Conservation (phyloP, 2,329 filamentous ascomycete genomes). For the Cyphellophora europaea region DNA sequence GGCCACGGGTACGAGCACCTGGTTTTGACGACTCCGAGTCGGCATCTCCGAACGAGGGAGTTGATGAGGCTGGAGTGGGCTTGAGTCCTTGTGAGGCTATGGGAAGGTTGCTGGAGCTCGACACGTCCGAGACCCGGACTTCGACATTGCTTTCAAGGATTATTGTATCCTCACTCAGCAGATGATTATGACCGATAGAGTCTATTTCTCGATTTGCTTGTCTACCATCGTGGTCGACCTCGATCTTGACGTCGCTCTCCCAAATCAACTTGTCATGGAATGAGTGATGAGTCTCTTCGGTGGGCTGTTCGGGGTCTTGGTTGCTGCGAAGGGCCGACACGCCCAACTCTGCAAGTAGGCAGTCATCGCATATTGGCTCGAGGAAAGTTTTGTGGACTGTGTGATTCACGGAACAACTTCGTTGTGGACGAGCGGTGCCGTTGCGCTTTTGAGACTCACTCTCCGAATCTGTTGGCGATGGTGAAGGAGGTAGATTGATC, state of each 20-base stretch:
- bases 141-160: conserved; percentile 15
- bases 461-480: no score
- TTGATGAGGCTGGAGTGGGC: background rate
- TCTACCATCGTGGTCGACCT: conserved; percentile 6
- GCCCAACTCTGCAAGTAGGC: conserved; percentile 10
- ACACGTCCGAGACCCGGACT: conserved; percentile 3
- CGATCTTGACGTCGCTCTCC: conserved; percentile 17
- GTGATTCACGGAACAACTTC: conserved; percentile 10
- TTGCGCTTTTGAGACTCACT: no score
- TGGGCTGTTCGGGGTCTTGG: background rate
- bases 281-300: no score
- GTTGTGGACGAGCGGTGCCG: no score
- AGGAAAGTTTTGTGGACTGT: conserved; percentile 15
- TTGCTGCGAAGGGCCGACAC: background rate
- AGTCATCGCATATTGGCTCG: conserved; percentile 19
- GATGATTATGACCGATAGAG: conserved; percentile 2
- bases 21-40: background rate
- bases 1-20: background rate
- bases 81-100: no score
- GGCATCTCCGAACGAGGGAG: background rate
- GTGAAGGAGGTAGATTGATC: no score
- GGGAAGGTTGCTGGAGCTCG: no score
- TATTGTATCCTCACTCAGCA: conserved; percentile 5
- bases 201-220: background rate
- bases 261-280: conserved; percentile 13